Percentiles rank a stretch among this genome's conserved stretches.
Evolutionary conservation across 306 rosid genomes (phyloP).

Genomic region (Medicago arabica): DNA sequence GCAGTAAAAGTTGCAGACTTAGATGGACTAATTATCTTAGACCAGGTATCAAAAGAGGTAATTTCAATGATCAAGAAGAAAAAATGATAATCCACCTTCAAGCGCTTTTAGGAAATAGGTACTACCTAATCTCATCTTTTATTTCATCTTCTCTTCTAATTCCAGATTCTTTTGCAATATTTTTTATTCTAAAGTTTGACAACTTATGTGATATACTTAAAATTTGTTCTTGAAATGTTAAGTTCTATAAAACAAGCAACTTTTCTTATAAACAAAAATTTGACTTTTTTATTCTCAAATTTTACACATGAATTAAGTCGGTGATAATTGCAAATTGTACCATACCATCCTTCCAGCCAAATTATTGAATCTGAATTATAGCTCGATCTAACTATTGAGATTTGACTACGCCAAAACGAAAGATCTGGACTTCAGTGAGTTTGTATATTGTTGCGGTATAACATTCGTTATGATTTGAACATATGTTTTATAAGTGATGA

Average conservation of each 20-base stretch:
- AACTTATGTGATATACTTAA: background rate
- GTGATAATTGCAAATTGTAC: background rate
- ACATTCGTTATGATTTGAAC: too few relatives aligned
- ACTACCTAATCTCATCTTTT: background rate
- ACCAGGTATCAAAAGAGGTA: conserved; percentile 85
- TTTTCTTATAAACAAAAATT: background rate
- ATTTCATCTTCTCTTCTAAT: background rate
- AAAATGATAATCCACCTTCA: conserved; percentile 91
- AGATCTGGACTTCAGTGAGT: background rate
- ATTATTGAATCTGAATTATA: background rate
- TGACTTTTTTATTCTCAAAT: background rate
- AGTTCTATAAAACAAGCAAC: background rate
- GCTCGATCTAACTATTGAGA: background rate
- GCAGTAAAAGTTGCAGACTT: conserved; percentile 95
- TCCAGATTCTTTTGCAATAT: background rate
- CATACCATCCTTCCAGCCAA: background rate
- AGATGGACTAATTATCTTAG: conserved; percentile 94
- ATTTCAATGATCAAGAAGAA: conserved; percentile 78
- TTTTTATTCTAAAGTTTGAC: background rate
- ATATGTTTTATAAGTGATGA: too few relatives aligned
- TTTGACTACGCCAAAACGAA: background rate
- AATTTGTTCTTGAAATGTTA: background rate
- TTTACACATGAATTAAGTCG: background rate
- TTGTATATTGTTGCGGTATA: background rate
- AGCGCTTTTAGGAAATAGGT: conserved; percentile 92